A percentile compares a stretch with the other conserved stretches of the same genome.
Conservation (phyloP, 2,329 filamentous ascomycete species). For the Colletotrichum spaethianum region DNA sequence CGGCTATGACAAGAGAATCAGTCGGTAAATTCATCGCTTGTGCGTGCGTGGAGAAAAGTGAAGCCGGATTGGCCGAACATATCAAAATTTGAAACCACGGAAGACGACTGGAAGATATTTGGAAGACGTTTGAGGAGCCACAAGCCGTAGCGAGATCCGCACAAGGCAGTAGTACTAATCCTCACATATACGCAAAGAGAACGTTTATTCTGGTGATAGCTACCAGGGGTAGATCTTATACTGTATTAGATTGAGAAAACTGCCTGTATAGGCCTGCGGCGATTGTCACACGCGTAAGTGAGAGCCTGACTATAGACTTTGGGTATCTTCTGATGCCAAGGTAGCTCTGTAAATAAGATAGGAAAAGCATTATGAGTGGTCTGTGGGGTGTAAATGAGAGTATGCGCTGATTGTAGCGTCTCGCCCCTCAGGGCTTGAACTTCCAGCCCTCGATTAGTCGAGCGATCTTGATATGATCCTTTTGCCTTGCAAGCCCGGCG, state of each 20-base stretch:
- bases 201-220: too few species aligned
- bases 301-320: conserved; percentile 6
- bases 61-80: not conserved
- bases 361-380: not conserved
- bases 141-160: not conserved
- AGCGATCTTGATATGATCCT: conserved; percentile 38
- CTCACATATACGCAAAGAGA: too few species aligned
- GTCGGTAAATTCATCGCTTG: not conserved
- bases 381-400: not conserved
- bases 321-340: conserved; percentile 35
- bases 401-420: not conserved
- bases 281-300: not conserved
- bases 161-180: not conserved
- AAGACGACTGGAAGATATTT: not conserved
- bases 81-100: not conserved
- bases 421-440: conserved; percentile 22
- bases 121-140: too few species aligned
- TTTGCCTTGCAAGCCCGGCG: conserved; percentile 45
- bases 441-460: conserved; percentile 42
- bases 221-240: not conserved
- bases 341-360: not conserved
- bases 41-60: not conserved
- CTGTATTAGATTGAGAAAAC: not conserved
- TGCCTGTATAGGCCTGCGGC: not conserved
- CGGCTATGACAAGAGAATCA: not conserved